Percentiles rank a stretch among this genome's conserved stretches.
phyloP scores from a whole-genome alignment of 495 filamentous ascomycete species.

The Neurospora pannonica region DNA sequence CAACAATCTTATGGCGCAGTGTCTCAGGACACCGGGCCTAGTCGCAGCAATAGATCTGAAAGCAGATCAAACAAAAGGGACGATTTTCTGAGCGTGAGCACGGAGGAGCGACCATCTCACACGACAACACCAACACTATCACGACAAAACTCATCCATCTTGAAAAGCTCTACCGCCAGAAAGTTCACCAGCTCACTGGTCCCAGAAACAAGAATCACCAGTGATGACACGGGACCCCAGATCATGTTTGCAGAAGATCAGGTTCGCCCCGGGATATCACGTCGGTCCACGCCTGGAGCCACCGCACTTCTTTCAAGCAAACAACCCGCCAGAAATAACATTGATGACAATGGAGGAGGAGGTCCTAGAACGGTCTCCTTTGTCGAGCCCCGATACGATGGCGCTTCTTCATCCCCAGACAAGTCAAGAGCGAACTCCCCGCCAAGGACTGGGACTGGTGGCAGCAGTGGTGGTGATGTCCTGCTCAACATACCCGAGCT shows the following conservation, averaged over 20 bases:
- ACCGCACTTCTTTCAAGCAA: conserved; percentile 47
- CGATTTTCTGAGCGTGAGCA: not conserved
- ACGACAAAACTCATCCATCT: conserved; percentile 40
- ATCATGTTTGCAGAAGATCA: conserved; percentile 62
- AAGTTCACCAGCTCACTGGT: conserved; percentile 67
- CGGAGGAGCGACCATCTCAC: conserved; percentile 3
- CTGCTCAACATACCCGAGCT: conserved; percentile 29
- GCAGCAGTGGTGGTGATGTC: conserved; percentile 12
- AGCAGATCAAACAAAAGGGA: not conserved
- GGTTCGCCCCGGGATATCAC: conserved; percentile 36
- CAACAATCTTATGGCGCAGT: conserved; percentile 7
- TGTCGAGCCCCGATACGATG: conserved; percentile 23
- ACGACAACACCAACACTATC: conserved; percentile 36
- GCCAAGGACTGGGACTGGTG: conserved; percentile 6
- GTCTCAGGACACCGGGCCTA: not conserved
- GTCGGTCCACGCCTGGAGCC: conserved; percentile 34
- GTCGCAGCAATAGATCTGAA: not conserved
- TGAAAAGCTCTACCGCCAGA: conserved; percentile 40
- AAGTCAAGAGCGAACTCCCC: conserved; percentile 23
- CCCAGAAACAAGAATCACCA: conserved; percentile 58
- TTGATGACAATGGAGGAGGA: conserved; percentile 40
- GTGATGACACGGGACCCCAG: conserved; percentile 53
- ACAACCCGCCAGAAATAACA: conserved; percentile 49
- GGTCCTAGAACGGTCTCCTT: conserved; percentile 63
- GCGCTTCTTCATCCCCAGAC: conserved; percentile 7